Base-by-base conservation (phyloP, 306 rosid genomes). In the Trifolium pratense region DNA sequence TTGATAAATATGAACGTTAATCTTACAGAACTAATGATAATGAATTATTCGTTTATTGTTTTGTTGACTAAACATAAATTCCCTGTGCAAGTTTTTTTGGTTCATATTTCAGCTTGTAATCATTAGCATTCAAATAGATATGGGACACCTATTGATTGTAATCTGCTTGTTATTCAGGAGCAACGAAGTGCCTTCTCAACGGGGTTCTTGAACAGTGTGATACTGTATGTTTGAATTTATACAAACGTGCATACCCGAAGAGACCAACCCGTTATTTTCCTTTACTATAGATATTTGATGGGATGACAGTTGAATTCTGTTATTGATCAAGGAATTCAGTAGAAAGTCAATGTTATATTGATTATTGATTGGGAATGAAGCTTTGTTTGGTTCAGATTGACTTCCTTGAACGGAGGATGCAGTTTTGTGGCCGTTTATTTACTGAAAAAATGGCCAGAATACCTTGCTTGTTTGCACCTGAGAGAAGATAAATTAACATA, bases 211-310 rank as follows among this genome's bases (percentile, higher is more conserved):
- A 87, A 79, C 99, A 91, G 81, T 76, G 83, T 46, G 99, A 94
- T 82, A 91, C 99, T 7, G 82, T 88, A 21, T 91, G 97, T 78
- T 80, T 94, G 91, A 87, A 88, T 82, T 79, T 91, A 42, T 94
- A 52, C 83, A 94, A 94, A 84, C 99, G 97, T 11, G 86, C 92
- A 13, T 94, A 84, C 79, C 99, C 99, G 12, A 94, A 89, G 85
- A 88, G 96, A 96, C 89, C 95, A 5, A 82, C 74, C 26, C 82
- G 75, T 71, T 68, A 60, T 60, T 91, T 84, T 78, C 96, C 97
- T 1, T 67, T 88, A 26, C n/a, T n/a, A 59, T 68, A 4, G 87
- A 84, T 51, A 70, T 75, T 17, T 89, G 89, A 89, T 36, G 66
- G 20, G 75, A 70, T 36, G 75, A 49, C 76, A 68, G 75, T 83